Conservation (phyloP, 2,329 filamentous ascomycete genomes). For the Aspergillus alliaceus region DNA sequence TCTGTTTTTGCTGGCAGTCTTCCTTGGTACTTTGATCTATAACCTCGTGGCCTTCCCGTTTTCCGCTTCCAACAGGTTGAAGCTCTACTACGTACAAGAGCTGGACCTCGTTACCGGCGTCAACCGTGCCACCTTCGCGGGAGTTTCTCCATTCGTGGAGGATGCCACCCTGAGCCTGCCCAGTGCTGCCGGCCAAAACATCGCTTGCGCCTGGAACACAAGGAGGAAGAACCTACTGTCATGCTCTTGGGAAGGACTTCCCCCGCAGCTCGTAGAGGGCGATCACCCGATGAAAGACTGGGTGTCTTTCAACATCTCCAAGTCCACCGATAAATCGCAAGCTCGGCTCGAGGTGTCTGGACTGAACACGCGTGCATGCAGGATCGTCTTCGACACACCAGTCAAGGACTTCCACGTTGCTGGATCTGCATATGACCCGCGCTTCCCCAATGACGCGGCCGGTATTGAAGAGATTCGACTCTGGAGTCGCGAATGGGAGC, state of each 20-base stretch:
- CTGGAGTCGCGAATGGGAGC: slow-evolving; percentile 80
- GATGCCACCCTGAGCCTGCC: slow-evolving; percentile 69
- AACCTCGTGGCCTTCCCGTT: slow-evolving; percentile 89
- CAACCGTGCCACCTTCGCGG: slow-evolving; percentile 68
- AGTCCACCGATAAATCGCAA: slow-evolving; percentile 40
- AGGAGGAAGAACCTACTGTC: slow-evolving; percentile 42
- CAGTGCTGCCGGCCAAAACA: slow-evolving; percentile 62
- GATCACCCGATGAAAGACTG: slow-evolving; percentile 56
- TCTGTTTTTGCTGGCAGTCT: slow-evolving; percentile 70
- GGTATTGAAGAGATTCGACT: slow-evolving; percentile 71
- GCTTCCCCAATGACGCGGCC: slow-evolving; percentile 63
- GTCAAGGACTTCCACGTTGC: slow-evolving; percentile 65
- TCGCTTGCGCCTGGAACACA: slow-evolving; percentile 52
- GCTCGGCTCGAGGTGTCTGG: slow-evolving; percentile 69
- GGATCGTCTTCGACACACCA: slow-evolving; percentile 68
- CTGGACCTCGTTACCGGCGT: slow-evolving; percentile 73
- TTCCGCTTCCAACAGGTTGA: slow-evolving; percentile 73
- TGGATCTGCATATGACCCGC: slow-evolving; percentile 60
- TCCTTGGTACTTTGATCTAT: slow-evolving; percentile 75
- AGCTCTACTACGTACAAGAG: slow-evolving; percentile 82
- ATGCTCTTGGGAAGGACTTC: slow-evolving; percentile 71
- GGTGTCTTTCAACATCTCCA: slow-evolving; percentile 64
- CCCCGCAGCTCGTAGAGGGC: slow-evolving; percentile 62
- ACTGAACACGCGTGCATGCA: slow-evolving; percentile 75
- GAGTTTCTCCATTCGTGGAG: slow-evolving; percentile 66